Percentiles rank a stretch among this genome's conserved stretches.
Conservation (phyloP, 305 asterid species). For the Lippia alba region DNA sequence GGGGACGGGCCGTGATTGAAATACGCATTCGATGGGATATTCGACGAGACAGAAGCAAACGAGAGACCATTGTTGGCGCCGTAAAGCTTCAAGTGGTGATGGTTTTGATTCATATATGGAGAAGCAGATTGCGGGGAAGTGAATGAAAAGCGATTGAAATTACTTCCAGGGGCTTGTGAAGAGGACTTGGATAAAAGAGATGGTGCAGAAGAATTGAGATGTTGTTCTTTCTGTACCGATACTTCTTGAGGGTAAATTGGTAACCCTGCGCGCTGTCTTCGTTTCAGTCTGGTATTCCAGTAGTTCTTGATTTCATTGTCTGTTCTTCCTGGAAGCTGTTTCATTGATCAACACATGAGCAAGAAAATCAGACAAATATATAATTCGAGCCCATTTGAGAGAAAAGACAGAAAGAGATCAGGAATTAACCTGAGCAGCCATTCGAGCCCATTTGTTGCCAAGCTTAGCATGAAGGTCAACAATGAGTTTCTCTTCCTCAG, state of each 20-base stretch:
- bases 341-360: background rate
- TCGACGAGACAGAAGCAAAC: conserved; percentile 34
- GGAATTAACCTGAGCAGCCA: conserved; percentile 75
- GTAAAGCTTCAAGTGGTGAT: conserved; percentile 35
- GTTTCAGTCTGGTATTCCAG: conserved; percentile 69
- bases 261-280: conserved; percentile 57
- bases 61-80: conserved; percentile 44
- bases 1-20: conserved; percentile 32
- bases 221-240: conserved; percentile 22
- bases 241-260: conserved; percentile 66
- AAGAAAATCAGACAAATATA: background rate
- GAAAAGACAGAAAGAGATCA: background rate
- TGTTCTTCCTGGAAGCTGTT: conserved; percentile 67
- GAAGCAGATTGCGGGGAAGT: background rate
- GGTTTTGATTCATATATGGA: conserved; percentile 16
- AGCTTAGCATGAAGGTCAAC: conserved; percentile 73
- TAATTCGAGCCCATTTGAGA: background rate
- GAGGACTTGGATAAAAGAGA: conserved; percentile 29
- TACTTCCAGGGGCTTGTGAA: conserved; percentile 20
- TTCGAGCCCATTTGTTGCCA: conserved; percentile 93
- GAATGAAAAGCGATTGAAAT: conserved; percentile 29
- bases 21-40: conserved; percentile 14
- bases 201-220: conserved; percentile 13
- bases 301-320: conserved; percentile 70
- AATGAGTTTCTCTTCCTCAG: conserved; percentile 64